These are phyloP conservation scores for Penicillium aurantiogriseum DNA, from an alignment of 2,329 filamentous ascomycete species.

Conservation along the genomic window DNA sequence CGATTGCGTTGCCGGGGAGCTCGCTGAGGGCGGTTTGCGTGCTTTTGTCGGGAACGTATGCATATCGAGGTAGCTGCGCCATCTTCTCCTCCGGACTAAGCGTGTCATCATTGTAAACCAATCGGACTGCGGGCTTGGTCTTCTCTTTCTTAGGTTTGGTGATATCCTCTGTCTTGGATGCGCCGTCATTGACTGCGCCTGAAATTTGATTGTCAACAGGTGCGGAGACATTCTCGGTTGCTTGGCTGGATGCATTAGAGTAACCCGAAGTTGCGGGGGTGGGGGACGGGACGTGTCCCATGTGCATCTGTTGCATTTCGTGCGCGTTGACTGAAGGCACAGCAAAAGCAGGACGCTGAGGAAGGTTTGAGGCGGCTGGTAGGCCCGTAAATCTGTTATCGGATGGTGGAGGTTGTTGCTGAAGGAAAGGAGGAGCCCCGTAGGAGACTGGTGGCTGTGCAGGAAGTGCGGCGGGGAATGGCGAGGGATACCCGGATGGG, in stretches of 20 bases:
- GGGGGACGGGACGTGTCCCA: constrained; percentile 43
- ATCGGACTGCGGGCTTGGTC: constrained; percentile 58
- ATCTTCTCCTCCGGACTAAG: constrained; percentile 87
- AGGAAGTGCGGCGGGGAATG: constrained; percentile 31
- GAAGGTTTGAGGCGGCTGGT: constrained; percentile 57
- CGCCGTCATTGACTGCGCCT: constrained; percentile 45
- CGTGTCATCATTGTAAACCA: constrained; percentile 79
- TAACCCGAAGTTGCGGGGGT: constrained; percentile 24
- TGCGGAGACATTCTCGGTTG: constrained; percentile 34
- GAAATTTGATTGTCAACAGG: constrained; percentile 54
- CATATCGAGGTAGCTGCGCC: constrained; percentile 74
- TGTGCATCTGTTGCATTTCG: constrained; percentile 59
- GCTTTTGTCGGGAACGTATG: constrained; percentile 55
- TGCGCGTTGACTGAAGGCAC: constrained; percentile 54
- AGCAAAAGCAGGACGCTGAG: constrained; percentile 59
- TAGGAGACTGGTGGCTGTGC: constrained; percentile 30
- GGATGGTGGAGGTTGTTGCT: constrained; percentile 41
- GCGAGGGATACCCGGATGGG: constrained; percentile 33
- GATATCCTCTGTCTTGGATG: constrained; percentile 43
- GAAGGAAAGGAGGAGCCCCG: constrained; percentile 44
- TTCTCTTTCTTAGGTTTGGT: constrained; percentile 71
- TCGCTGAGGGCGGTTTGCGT: constrained; percentile 38
- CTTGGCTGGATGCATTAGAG: constrained; percentile 32
- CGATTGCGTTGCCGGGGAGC: constrained; percentile 34
- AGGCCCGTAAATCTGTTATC: constrained; percentile 52